Evolutionary conservation across 192 early-diverging fungal genomes (phyloP).

Genomic region (Dissophora ornata): DNA sequence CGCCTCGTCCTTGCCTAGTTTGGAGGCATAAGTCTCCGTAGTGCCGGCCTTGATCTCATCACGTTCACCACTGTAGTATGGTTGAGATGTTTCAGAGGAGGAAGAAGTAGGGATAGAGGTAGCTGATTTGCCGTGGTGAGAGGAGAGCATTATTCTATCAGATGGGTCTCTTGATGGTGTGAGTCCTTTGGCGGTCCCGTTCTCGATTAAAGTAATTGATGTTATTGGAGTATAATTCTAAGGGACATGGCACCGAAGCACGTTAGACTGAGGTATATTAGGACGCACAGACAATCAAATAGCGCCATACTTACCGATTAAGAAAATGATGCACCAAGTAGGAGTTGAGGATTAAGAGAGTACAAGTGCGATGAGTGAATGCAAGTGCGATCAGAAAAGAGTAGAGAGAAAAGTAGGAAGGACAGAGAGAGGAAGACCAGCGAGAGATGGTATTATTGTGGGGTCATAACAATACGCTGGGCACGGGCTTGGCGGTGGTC

Average conservation of each 20-base stretch:
- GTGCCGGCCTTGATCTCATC: background rate
- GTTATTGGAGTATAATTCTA: background rate
- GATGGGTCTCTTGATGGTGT: no score
- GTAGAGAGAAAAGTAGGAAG: background rate
- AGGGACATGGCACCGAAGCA: background rate
- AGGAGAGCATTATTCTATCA: constrained; percentile 48
- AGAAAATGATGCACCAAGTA: no score
- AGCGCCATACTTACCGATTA: no score
- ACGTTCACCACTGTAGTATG: constrained; percentile 4
- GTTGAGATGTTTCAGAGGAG: constrained; percentile 2
- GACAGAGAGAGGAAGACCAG: background rate
- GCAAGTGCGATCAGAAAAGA: background rate
- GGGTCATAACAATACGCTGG: no score
- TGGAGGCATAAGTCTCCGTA: constrained; percentile 6
- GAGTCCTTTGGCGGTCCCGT: background rate
- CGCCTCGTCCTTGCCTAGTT: constrained; percentile 6
- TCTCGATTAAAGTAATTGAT: background rate
- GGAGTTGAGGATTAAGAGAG: no score
- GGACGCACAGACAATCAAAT: no score
- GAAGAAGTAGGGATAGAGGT: constrained; percentile 2
- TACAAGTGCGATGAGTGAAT: no score
- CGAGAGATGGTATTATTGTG: background rate
- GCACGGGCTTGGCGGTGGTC: no score
- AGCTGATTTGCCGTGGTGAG: constrained; percentile 32
- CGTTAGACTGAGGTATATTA: no score